These are phyloP conservation scores for Tylopilus sp. DNA, from an alignment of 1,284 basidiomycete genomes.

Conservation along the genomic window DNA sequence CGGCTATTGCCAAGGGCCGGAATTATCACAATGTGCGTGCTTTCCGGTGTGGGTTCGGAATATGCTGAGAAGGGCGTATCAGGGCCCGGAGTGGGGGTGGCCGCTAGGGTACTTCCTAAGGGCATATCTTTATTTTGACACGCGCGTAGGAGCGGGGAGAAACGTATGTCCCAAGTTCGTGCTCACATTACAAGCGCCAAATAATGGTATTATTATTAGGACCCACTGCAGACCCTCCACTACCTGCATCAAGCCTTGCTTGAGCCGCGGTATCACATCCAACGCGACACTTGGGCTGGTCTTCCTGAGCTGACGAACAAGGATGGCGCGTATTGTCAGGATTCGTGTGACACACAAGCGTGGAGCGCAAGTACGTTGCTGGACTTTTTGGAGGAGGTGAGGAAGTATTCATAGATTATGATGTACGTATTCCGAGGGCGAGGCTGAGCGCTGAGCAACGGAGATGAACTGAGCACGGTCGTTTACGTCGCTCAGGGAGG, in stretches of 20 bases:
- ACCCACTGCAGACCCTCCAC: conserved; percentile 72
- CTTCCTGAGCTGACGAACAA: conserved; percentile 90
- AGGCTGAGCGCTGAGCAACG: too few species aligned
- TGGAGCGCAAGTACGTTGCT: conserved; percentile 89
- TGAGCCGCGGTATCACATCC: conserved; percentile 69
- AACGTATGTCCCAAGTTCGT: conserved; percentile 48
- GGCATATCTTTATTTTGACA: conserved; percentile 88
- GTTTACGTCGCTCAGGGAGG: background rate
- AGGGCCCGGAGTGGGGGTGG: conserved; percentile 93
- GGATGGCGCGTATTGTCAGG: conserved; percentile 75
- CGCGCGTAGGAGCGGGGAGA: conserved; percentile 56
- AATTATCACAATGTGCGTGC: conserved; percentile 78
- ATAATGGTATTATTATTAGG: conserved; percentile 40
- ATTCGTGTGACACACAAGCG: conserved; percentile 90
- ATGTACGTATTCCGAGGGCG: background rate
- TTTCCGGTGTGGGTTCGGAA: conserved; percentile 1
- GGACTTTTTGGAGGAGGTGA: conserved; percentile 80
- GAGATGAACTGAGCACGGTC: conserved; percentile 4
- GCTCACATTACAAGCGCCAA: background rate
- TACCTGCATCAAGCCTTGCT: conserved; percentile 75
- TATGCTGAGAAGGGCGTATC: conserved; percentile 11
- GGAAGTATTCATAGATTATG: conserved; percentile 33
- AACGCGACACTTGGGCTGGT: conserved; percentile 83
- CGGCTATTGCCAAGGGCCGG: conserved; percentile 82
- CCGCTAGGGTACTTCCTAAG: conserved; percentile 93